phyloP scores from a whole-genome alignment of 2,329 filamentous ascomycete genomes.

The Trichoderma koningii region DNA sequence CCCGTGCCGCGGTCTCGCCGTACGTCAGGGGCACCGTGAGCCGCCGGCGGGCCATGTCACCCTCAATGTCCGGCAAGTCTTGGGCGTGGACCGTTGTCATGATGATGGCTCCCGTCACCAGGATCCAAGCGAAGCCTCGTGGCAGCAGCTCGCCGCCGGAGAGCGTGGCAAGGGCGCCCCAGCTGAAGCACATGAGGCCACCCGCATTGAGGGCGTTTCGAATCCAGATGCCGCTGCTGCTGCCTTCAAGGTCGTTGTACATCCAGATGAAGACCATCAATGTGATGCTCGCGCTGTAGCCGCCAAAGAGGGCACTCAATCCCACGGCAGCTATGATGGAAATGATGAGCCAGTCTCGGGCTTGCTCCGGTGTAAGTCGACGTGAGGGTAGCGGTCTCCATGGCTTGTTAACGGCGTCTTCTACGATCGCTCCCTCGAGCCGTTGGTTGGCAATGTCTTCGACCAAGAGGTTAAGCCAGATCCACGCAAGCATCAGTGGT shows the following conservation, averaged over 20 bases:
- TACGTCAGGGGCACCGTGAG: slow-evolving; percentile 35
- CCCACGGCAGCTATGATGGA: slow-evolving; percentile 31
- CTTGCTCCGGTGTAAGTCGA: slow-evolving; percentile 33
- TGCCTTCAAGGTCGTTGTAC: slow-evolving; percentile 39
- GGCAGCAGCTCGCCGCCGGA: slow-evolving; percentile 26
- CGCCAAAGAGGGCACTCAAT: slow-evolving; percentile 27
- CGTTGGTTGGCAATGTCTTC: slow-evolving; percentile 38
- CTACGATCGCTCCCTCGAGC: slow-evolving; percentile 30
- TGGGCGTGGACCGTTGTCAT: slow-evolving; percentile 37
- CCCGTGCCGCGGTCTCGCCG: slow-evolving; percentile 32
- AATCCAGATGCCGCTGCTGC: slow-evolving; percentile 31
- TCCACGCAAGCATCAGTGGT: slow-evolving; percentile 31
- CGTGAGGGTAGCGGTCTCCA: slow-evolving; percentile 37
- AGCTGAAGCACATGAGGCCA: slow-evolving; percentile 37
- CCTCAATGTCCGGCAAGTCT: slow-evolving; percentile 36
- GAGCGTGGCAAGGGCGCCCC: slow-evolving; percentile 33
- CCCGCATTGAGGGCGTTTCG: slow-evolving; percentile 36
- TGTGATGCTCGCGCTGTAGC: slow-evolving; percentile 30
- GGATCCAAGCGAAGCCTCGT: slow-evolving; percentile 31
- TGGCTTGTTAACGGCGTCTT: slow-evolving; percentile 39
- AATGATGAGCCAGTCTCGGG: slow-evolving; percentile 33
- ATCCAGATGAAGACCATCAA: slow-evolving; percentile 37
- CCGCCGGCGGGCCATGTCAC: slow-evolving; percentile 35
- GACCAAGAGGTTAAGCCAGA: slow-evolving; percentile 37
- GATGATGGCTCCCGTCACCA: slow-evolving; percentile 32